Percentiles rank a stretch among this genome's conserved stretches.
phyloP scores from a whole-genome alignment of 2,329 filamentous ascomycete species.

The Arthrobotrys iridis region DNA sequence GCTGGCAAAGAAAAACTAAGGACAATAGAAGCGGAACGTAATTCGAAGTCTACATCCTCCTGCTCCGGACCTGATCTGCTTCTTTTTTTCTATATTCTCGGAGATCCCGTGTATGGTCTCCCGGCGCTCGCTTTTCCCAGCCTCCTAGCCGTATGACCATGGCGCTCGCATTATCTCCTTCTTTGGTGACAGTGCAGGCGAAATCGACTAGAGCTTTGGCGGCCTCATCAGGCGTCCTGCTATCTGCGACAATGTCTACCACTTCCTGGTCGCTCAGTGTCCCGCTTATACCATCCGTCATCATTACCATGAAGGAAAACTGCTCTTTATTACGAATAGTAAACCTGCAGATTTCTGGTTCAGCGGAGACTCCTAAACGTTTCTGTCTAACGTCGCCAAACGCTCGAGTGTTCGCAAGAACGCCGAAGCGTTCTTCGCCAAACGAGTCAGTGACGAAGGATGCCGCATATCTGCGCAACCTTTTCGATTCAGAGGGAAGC shows the following conservation, averaged over 20 bases:
- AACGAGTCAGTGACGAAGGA: conserved; percentile 95
- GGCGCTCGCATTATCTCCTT: conserved; percentile 75
- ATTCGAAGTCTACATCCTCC: conserved; percentile 60
- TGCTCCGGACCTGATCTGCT: conserved; percentile 81
- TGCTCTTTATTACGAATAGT: conserved; percentile 80
- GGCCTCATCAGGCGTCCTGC: conserved; percentile 86
- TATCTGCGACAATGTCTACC: conserved; percentile 94
- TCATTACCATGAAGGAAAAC: conserved; percentile 87
- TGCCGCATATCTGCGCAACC: conserved; percentile 84
- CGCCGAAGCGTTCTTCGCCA: conserved; percentile 93
- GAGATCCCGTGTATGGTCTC: conserved; percentile 89
- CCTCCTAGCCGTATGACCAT: conserved; percentile 74
- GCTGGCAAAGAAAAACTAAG: neutral
- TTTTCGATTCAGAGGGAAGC: conserved; percentile 81
- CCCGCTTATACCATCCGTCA: conserved; percentile 88
- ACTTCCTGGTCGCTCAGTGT: conserved; percentile 92
- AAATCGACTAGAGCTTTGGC: conserved; percentile 82
- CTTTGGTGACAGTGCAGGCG: conserved; percentile 80
- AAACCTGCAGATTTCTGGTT: conserved; percentile 84
- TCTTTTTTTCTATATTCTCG: conserved; percentile 83
- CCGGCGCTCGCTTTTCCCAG: conserved; percentile 79
- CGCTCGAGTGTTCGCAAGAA: conserved; percentile 89
- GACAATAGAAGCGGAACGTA: neutral
- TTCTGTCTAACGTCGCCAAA: conserved; percentile 95
- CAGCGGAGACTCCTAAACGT: conserved; percentile 90